Evolutionary conservation across 345 rosid species (phyloP).

Genomic region (Eucalyptus sideroxylon): DNA sequence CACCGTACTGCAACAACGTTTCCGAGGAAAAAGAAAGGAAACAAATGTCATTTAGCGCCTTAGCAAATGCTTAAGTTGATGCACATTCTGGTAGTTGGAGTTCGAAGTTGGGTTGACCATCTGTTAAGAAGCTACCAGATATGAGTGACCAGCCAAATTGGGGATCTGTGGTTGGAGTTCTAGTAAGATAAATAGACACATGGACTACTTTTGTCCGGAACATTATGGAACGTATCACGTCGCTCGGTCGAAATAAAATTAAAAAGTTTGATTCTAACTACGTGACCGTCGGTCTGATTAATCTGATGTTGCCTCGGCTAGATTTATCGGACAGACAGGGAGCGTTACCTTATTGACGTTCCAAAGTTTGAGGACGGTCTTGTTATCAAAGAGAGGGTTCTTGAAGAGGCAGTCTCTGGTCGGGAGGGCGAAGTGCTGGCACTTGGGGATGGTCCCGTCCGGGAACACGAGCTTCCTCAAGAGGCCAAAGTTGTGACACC

Average conservation of each 20-base stretch:
- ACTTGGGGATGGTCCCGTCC: constrained; percentile 76
- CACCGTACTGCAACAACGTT: constrained; percentile 42
- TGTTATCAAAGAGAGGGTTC: constrained; percentile 61
- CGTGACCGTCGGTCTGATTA: background rate
- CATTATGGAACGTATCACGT: background rate
- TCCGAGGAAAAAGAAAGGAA: background rate
- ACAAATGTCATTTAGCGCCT: background rate
- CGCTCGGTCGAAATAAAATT: background rate
- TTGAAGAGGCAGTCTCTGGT: constrained; percentile 77
- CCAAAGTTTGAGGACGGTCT: constrained; percentile 73
- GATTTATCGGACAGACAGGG: background rate
- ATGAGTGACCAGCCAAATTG: background rate
- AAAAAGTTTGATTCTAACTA: background rate
- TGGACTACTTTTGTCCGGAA: background rate
- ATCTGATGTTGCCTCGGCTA: background rate
- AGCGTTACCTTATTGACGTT: constrained; percentile 63
- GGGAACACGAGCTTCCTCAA: constrained; percentile 48
- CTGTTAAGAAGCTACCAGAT: background rate
- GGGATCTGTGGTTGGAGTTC: background rate
- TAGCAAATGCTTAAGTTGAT: background rate
- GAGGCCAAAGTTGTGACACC: constrained; percentile 61
- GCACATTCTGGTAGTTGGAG: background rate
- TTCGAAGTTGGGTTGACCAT: background rate
- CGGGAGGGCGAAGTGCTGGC: constrained; percentile 67
- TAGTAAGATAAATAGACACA: background rate